phyloP scores from a whole-genome alignment of 2,329 filamentous ascomycete genomes.

The Aurifilum marmelostoma region DNA sequence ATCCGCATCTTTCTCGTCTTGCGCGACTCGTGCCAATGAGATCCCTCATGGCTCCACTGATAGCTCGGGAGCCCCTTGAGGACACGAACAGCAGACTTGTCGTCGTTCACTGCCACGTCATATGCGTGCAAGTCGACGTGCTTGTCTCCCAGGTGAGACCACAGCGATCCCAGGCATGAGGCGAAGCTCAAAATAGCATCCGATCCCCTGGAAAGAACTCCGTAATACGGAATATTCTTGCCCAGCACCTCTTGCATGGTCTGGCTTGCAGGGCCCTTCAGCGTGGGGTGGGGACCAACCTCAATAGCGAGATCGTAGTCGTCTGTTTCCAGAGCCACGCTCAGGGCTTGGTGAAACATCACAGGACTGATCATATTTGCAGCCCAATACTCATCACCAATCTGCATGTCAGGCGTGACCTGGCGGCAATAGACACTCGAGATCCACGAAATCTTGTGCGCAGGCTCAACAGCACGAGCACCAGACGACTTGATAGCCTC shows the following conservation, averaged over 20 bases:
- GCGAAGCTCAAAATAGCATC: conserved; percentile 31
- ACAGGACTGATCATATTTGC: conserved; percentile 34
- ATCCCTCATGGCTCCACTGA: conserved; percentile 20
- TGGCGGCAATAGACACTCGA: neutral
- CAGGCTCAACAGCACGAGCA: neutral
- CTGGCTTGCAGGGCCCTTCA: conserved; percentile 44
- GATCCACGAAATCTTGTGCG: neutral
- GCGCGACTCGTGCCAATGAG: conserved; percentile 27
- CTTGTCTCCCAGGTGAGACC: conserved; percentile 15
- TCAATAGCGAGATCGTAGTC: conserved; percentile 33
- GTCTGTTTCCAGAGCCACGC: conserved; percentile 22
- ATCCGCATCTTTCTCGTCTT: conserved; percentile 7
- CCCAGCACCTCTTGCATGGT: conserved; percentile 32
- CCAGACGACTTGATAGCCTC: neutral
- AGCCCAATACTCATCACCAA: conserved; percentile 29
- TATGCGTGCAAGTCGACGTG: conserved; percentile 19
- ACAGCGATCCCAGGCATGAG: conserved; percentile 29
- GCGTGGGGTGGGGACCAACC: conserved; percentile 42
- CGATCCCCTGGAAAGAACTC: conserved; percentile 30
- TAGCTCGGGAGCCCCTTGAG: conserved; percentile 24
- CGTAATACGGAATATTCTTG: conserved; percentile 33
- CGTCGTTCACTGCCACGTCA: conserved; percentile 3
- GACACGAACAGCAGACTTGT: conserved; percentile 10
- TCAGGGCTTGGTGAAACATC: conserved; percentile 31
- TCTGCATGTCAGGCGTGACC: neutral